These are phyloP conservation scores for Nectriaceae sp. DNA, from an alignment of 2,329 filamentous ascomycete genomes.

Conservation along the genomic window DNA sequence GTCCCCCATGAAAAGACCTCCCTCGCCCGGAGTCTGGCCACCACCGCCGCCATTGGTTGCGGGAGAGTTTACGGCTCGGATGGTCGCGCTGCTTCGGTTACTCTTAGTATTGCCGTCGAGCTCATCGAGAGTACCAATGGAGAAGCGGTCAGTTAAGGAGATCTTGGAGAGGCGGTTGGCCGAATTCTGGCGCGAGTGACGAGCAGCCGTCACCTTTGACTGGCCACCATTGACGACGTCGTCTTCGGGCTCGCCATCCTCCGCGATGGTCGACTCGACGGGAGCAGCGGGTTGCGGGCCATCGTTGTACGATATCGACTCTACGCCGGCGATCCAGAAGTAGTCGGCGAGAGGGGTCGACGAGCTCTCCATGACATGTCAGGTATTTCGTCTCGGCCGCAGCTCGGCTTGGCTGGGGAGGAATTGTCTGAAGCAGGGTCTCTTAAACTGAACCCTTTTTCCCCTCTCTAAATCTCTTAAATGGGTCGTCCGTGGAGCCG, in stretches of 20 bases:
- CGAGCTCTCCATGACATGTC: slow-evolving; percentile 60
- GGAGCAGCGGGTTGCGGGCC: slow-evolving; percentile 29
- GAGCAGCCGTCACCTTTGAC: slow-evolving; percentile 30
- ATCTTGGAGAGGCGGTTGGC: slow-evolving; percentile 59
- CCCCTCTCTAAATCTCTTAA: background rate
- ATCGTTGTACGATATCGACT: slow-evolving; percentile 67
- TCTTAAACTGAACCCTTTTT: background rate
- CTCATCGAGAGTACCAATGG: slow-evolving; percentile 60
- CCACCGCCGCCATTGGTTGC: slow-evolving; percentile 27
- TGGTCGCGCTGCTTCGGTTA: slow-evolving; percentile 68
- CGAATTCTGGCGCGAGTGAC: slow-evolving; percentile 64
- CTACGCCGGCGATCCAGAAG: slow-evolving; percentile 75
- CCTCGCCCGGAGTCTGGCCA: slow-evolving; percentile 30
- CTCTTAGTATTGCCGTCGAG: slow-evolving; percentile 59
- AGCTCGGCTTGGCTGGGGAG: slow-evolving; percentile 16
- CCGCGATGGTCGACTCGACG: slow-evolving; percentile 61
- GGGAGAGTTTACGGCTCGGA: slow-evolving; percentile 46
- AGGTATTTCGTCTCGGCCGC: slow-evolving; percentile 31
- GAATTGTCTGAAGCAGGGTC: background rate
- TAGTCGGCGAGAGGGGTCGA: slow-evolving; percentile 71
- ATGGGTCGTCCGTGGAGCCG: background rate
- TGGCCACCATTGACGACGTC: slow-evolving; percentile 33
- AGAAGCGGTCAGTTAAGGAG: slow-evolving; percentile 51
- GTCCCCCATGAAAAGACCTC: slow-evolving; percentile 53
- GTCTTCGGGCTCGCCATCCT: slow-evolving; percentile 61